phyloP scores from a whole-genome alignment of 2,329 filamentous ascomycete species.

The Myotisia sp. region DNA sequence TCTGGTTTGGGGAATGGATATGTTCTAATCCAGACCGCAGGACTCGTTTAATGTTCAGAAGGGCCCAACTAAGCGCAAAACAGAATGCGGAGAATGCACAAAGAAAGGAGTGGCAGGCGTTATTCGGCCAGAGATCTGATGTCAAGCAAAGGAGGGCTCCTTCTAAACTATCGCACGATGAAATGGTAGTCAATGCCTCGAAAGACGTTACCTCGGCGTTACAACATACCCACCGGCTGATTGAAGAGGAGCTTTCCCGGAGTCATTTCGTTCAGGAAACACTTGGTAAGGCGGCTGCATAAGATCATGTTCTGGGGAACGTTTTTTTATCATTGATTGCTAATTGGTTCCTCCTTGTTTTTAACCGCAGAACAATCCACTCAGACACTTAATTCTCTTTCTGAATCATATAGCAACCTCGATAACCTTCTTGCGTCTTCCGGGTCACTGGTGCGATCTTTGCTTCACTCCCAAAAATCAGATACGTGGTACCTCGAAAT shows the following conservation, averaged over 20 bases:
- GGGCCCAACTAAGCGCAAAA: slow-evolving; percentile 67
- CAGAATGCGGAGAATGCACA: slow-evolving; percentile 59
- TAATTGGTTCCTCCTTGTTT: slow-evolving; percentile 1
- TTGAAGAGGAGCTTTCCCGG: slow-evolving; percentile 68
- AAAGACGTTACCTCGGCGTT: slow-evolving; percentile 74
- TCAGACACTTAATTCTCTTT: slow-evolving; percentile 63
- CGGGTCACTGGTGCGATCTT: slow-evolving; percentile 57
- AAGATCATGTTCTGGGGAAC: not conserved
- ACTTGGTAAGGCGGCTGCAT: slow-evolving; percentile 33
- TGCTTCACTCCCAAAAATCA: slow-evolving; percentile 80
- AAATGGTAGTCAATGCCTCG: slow-evolving; percentile 59
- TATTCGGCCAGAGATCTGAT: slow-evolving; percentile 51
- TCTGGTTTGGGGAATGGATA: not conserved
- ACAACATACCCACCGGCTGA: slow-evolving; percentile 70
- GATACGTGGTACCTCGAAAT: slow-evolving; percentile 97
- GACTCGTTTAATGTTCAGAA: slow-evolving; percentile 56
- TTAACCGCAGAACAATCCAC: slow-evolving; percentile 62
- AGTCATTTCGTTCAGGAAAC: slow-evolving; percentile 85
- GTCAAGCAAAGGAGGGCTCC: slow-evolving; percentile 19
- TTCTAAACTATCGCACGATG: slow-evolving; percentile 51
- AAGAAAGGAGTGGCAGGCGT: slow-evolving; percentile 58
- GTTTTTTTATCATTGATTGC: slow-evolving; percentile 5
- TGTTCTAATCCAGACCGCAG: slow-evolving; percentile 22
- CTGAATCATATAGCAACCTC: slow-evolving; percentile 66
- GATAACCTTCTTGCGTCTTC: slow-evolving; percentile 64